These are phyloP conservation scores for Phytophthora idaei DNA, from an alignment of 352 stramenopile genomes.

Conservation along the genomic window DNA sequence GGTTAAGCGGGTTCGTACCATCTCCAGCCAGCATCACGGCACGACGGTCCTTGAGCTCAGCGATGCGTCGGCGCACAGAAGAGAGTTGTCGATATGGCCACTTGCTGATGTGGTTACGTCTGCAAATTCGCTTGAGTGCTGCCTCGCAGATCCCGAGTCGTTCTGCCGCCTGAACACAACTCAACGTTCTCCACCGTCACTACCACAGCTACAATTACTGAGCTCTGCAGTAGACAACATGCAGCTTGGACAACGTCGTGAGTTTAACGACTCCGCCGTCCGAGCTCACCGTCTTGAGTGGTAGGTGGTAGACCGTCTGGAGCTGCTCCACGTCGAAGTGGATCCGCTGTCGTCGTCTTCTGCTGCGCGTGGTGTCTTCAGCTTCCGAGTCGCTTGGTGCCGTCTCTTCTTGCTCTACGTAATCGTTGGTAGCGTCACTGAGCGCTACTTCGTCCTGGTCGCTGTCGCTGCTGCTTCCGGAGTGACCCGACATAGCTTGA, in stretches of 20 bases:
- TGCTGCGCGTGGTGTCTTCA: neutral
- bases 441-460: conserved; percentile 10
- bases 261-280: neutral
- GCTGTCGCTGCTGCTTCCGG: conserved; percentile 16
- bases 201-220: neutral
- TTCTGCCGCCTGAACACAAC: conserved; percentile 53
- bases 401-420: conserved; percentile 6
- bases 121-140: conserved; percentile 85
- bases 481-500: neutral
- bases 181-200: conserved; percentile 27
- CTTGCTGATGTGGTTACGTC: conserved; percentile 68
- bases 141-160: conserved; percentile 72
- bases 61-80: conserved; percentile 62
- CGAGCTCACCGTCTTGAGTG: conserved; percentile 63
- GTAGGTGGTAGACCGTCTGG: conserved; percentile 72
- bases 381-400: conserved; percentile 12
- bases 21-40: conserved; percentile 3
- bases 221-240: neutral
- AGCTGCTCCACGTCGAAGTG: conserved; percentile 66
- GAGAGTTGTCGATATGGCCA: conserved; percentile 78
- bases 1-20: conserved; percentile 7
- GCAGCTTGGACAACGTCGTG: neutral
- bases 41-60: conserved; percentile 31
- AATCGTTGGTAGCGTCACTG: conserved; percentile 10
- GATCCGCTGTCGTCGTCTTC: conserved; percentile 37